Evolutionary conservation across 2,329 filamentous ascomycete genomes (phyloP), one percentile per base, ranked within the genome.

Genomic region (Apiospora hydei): DNA sequence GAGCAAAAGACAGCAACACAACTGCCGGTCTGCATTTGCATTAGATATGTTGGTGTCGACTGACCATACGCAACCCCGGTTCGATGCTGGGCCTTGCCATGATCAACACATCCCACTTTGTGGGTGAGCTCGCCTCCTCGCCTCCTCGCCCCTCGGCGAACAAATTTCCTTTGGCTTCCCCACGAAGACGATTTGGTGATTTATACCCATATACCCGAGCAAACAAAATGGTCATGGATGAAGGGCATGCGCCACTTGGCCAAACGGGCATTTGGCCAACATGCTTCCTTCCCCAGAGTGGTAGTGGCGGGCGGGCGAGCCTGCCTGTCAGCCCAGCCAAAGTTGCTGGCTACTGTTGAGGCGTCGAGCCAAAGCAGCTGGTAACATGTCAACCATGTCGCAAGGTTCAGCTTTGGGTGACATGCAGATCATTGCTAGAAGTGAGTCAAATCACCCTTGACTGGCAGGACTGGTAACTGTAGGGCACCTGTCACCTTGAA

Each of bases 401-500:
- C 16, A 64, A 64, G 57, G 34, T 49, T 69, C 67, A 69, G 67
- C 67, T 69, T 64, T 30, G 47, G 43, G 49, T 24, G 13, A n/a
- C 38, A 38, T 49, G 67, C 67, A 38, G 67, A 69, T 69, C 67
- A n/a, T 69, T 69, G 67, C 67, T 47, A 13, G 26, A 38, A 49
- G 16, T 24, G 57, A 41, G 21, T 38, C 57, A 69, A 68, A 34
- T 3, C 67, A 47, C 16, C 67, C 46, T 41, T 30, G 47, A n/a
- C 67, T 24, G 44, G 67, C 67, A 44, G 44, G 67, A 41, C 57
- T 64, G 30, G 57, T 64, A 64, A 38, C 67, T 46, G 47, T n/a
- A 69, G 34, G 67, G 67, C 67, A 69, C 67, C 43, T 69, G 67
- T 69, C 67, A 49, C 47, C 67, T 41, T 11, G 44, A 21, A 64